Conservation (phyloP, 2,329 filamentous ascomycete species). For the Chalaropsis thielavioides region DNA sequence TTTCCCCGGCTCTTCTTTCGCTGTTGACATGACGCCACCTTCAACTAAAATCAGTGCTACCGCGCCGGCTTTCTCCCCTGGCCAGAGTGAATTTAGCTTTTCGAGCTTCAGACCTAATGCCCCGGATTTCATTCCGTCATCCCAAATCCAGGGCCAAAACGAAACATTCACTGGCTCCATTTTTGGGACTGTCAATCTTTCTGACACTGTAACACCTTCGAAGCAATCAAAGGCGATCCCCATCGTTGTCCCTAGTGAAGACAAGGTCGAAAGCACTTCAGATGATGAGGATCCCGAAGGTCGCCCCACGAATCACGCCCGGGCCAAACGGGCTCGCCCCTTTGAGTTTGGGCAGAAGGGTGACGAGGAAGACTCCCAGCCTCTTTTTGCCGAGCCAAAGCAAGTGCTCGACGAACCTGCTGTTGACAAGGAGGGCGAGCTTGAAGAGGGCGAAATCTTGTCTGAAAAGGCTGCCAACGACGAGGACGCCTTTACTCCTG, state of each 20-base stretch:
- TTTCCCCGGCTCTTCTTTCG: constrained; percentile 29
- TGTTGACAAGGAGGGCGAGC: constrained; percentile 17
- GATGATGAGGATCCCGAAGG: constrained; percentile 38
- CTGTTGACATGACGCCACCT: constrained; percentile 26
- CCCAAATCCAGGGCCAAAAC: constrained; percentile 32
- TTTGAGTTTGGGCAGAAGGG: constrained; percentile 26
- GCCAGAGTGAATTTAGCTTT: constrained; percentile 51
- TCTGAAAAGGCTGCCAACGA: constrained; percentile 21
- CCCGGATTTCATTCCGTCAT: constrained; percentile 56
- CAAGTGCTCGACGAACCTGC: constrained; percentile 20
- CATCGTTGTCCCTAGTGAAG: constrained; percentile 49
- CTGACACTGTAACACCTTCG: constrained; percentile 47
- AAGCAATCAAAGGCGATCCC: constrained; percentile 74
- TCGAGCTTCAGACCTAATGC: constrained; percentile 65
- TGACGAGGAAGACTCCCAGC: constrained; percentile 56
- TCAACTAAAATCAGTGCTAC: constrained; percentile 48
- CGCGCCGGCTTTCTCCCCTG: constrained; percentile 58
- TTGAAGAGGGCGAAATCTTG: constrained; percentile 20
- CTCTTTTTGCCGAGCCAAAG: constrained; percentile 51
- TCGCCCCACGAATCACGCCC: constrained; percentile 44
- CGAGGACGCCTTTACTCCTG: constrained; percentile 25
- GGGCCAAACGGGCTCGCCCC: constrained; percentile 61
- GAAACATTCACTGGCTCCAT: constrained; percentile 39
- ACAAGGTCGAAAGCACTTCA: constrained; percentile 23
- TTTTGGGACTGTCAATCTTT: constrained; percentile 54